These are phyloP conservation scores for Vachellia collinsii DNA, from an alignment of 306 rosid genomes.

Conservation along the genomic window DNA sequence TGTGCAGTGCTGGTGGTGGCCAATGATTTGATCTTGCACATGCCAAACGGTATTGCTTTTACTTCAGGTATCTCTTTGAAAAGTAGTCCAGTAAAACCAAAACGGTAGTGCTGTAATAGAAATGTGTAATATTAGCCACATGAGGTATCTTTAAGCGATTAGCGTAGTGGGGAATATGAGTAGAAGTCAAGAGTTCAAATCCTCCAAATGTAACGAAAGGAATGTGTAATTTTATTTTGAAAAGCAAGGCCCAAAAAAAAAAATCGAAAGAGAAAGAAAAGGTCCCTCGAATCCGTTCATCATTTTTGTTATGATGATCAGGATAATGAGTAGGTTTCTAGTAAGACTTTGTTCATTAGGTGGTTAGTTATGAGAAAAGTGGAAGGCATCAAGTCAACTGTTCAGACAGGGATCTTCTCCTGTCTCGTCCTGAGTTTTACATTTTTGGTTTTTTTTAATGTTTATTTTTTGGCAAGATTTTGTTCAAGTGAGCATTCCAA, in stretches of 20 bases:
- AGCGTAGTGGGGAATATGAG: background rate
- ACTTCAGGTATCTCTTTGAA: background rate
- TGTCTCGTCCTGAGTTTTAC: background rate
- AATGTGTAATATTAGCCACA: background rate
- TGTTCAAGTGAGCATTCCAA: background rate
- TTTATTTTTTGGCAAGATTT: background rate
- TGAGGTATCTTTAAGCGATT: background rate
- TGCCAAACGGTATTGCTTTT: conserved; percentile 3
- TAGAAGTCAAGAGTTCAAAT: background rate
- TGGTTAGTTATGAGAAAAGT: background rate
- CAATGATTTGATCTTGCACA: conserved; percentile 38
- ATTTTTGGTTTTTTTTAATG: background rate
- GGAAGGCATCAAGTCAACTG: background rate
- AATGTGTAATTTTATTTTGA: background rate
- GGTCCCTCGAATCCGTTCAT: background rate
- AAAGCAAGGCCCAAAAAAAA: background rate
- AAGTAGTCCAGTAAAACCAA: too few relatives aligned
- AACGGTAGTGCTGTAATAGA: background rate
- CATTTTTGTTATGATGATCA: background rate
- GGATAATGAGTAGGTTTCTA: background rate
- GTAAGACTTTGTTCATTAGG: background rate
- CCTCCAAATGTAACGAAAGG: background rate
- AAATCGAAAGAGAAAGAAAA: background rate
- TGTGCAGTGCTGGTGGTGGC: conserved; percentile 69
- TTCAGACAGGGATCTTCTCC: background rate